Conservation (phyloP, 2,329 filamentous ascomycete species). For the Monilinia fructicola region DNA sequence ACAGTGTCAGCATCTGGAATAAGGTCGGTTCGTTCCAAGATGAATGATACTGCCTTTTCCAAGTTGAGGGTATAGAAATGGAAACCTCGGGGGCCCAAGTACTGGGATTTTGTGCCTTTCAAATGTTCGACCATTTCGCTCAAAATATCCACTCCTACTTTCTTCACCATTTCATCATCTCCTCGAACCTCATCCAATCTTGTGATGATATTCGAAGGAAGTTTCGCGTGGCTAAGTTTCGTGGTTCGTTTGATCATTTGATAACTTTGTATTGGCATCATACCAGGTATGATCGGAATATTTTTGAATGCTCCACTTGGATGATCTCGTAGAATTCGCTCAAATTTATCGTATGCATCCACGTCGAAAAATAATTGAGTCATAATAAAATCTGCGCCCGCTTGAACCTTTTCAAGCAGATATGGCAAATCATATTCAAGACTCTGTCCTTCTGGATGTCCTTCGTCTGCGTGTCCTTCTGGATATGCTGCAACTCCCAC, state of each 20-base stretch:
- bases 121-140: slow-evolving; percentile 80
- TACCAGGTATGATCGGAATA: slow-evolving; percentile 86
- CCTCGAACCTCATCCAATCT: slow-evolving; percentile 71
- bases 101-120: slow-evolving; percentile 58
- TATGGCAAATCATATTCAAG: slow-evolving; percentile 82
- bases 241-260: slow-evolving; percentile 92
- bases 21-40: slow-evolving; percentile 80
- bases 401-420: slow-evolving; percentile 84
- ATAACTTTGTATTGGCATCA: slow-evolving; percentile 98
- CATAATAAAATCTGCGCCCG: slow-evolving; percentile 97
- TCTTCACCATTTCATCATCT: slow-evolving; percentile 80
- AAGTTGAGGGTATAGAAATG: slow-evolving; percentile 98
- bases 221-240: slow-evolving; percentile 85
- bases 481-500: slow-evolving; percentile 93
- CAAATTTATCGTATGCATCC: slow-evolving; percentile 77
- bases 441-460: slow-evolving; percentile 68
- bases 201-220: slow-evolving; percentile 69
- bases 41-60: slow-evolving; percentile 93
- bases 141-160: slow-evolving; percentile 76
- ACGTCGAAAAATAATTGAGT: slow-evolving; percentile 96
- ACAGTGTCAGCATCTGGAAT: slow-evolving; percentile 61
- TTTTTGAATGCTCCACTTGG: slow-evolving; percentile 81
- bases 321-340: slow-evolving; percentile 73
- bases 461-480: slow-evolving; percentile 91
- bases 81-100: slow-evolving; percentile 70